phyloP scores from a whole-genome alignment of 106 monocot species.

The Dactylorhiza incarnata region DNA sequence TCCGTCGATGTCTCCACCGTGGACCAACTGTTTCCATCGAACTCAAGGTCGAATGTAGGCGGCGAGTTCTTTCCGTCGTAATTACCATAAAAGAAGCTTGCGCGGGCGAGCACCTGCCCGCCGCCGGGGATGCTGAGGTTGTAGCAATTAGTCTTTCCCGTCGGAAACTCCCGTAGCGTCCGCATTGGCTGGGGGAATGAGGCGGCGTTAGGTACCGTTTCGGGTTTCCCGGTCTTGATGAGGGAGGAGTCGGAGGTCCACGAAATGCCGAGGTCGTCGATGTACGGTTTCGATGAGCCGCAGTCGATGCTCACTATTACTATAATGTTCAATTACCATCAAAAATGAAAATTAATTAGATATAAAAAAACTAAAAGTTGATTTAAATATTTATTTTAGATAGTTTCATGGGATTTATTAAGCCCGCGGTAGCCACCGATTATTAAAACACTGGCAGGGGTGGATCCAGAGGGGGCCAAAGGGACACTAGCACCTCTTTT shows the following conservation, averaged over 20 bases:
- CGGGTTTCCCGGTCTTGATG: constrained; percentile 11
- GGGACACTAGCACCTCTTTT: too few species aligned
- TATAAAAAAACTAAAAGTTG: too few species aligned
- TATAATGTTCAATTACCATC: too few species aligned
- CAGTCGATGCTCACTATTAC: constrained; percentile 30
- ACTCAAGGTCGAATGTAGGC: constrained; percentile 16
- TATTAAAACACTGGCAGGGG: too few species aligned
- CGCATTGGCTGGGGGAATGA: not conserved
- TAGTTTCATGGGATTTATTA: too few species aligned
- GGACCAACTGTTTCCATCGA: constrained; percentile 18
- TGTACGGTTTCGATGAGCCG: constrained; percentile 8
- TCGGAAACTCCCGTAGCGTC: constrained; percentile 24
- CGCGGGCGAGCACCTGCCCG: constrained; percentile 14
- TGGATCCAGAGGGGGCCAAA: too few species aligned
- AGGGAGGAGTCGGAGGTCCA: constrained; percentile 23
- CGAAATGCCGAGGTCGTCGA: constrained; percentile 1
- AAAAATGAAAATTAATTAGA: too few species aligned
- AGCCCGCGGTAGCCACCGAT: too few species aligned
- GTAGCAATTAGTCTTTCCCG: constrained; percentile 34
- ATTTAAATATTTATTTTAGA: too few species aligned
- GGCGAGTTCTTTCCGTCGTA: constrained; percentile 29
- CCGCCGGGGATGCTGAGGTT: not conserved
- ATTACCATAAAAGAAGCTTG: constrained; percentile 34
- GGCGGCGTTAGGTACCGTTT: not conserved
- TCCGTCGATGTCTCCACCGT: constrained; percentile 9